Base-by-base conservation (phyloP, 176 grass and related monocot genomes). In the Lolium perenne region DNA sequence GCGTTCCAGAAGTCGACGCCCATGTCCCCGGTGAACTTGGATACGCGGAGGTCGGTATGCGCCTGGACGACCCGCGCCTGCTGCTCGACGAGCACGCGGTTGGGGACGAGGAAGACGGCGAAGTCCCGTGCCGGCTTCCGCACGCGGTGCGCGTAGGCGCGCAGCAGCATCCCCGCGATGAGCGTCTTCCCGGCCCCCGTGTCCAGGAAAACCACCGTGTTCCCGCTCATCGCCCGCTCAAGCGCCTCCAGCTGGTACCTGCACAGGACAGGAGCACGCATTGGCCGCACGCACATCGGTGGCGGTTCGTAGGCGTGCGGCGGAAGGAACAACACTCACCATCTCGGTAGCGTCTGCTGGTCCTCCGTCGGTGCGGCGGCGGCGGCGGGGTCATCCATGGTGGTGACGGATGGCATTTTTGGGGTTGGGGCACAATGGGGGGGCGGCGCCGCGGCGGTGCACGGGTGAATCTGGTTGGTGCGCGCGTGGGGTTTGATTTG, bases 171-270 rank as follows among this genome's bases (percentile, higher is more conserved):
- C 90, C 92, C 92, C 58, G 92, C 95, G 86, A 94, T 97, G 86
- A 94, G 86, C 16, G 95, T 97, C 86, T 97, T 97, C 49, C 95
- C 95, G 7, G 92, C 77, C 23, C 95, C 90, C 10, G 95, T 97
- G 46, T 91, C 95, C 59, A 94, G 88, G 88, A 89, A 97, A 21
- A 60, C 92, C 14, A 97, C 35, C 58, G 92, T 94, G 86, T 97
- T 97, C 80, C 86, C 83, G 38, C 40, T 55, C 83, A 87, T 7
- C 80, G 90, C 95, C 78, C 79, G 87, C 95, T 97, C 95, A 77
- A 94, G 77, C 87, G 95, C 95, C 90, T 97, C 95, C 18, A 91
- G 74, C 83, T 97, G 95, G 88, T 97, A 97, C 89, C 91, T 93
- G 83, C 68, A 40, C 8, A 29, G 26, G 26, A 40, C 8, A 29